Conservation (phyloP, 164 flowering plant species). For the Sedum album region DNA sequence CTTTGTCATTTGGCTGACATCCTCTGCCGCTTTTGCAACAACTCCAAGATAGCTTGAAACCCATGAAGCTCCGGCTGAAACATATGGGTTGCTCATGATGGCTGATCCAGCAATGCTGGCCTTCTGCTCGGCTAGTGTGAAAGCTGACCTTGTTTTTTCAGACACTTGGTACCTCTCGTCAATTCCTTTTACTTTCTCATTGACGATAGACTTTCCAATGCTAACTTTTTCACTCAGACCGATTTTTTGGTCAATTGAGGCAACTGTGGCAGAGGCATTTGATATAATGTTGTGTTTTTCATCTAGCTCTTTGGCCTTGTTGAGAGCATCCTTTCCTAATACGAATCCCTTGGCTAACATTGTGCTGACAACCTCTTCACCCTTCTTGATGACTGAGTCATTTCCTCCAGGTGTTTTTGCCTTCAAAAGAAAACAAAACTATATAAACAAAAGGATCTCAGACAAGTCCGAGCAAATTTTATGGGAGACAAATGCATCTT, state of each 20-base stretch:
- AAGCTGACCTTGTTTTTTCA: constrained; percentile 55
- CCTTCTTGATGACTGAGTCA: constrained; percentile 38
- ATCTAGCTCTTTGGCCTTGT: constrained; percentile 62
- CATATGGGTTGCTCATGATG: constrained; percentile 52
- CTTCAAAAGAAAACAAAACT: constrained; percentile 10
- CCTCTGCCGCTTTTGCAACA: constrained; percentile 71
- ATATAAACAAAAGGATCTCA: background rate
- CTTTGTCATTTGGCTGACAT: constrained; percentile 48
- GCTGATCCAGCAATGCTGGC: constrained; percentile 60
- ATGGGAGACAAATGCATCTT: background rate
- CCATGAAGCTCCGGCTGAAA: constrained; percentile 72
- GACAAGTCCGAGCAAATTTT: background rate
- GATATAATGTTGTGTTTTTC: constrained; percentile 49
- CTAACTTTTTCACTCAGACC: constrained; percentile 62
- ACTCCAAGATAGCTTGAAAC: constrained; percentile 39
- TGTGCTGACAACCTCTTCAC: constrained; percentile 72
- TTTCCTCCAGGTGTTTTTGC: constrained; percentile 17
- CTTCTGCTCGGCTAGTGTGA: constrained; percentile 57
- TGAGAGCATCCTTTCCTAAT: constrained; percentile 74
- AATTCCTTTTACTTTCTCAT: constrained; percentile 60
- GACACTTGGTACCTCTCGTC: constrained; percentile 54
- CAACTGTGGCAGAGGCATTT: constrained; percentile 62
- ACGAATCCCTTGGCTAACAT: constrained; percentile 78
- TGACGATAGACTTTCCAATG: constrained; percentile 48
- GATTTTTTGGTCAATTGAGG: constrained; percentile 46